Percentiles rank a stretch among this genome's conserved stretches.
phyloP scores from a whole-genome alignment of 2,329 filamentous ascomycete genomes.

The Aspergillus bombycis region DNA sequence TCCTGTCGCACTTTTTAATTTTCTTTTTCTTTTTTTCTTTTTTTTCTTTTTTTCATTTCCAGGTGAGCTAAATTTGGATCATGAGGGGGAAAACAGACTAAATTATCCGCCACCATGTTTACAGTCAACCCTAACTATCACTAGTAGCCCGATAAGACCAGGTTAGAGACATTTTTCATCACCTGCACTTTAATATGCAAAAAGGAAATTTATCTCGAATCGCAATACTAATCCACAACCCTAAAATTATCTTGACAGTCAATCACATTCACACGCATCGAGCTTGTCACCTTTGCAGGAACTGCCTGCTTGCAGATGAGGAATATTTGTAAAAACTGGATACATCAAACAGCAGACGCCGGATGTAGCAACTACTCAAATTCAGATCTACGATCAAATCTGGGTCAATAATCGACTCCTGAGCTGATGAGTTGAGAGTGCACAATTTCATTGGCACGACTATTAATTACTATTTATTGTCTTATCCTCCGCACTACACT shows the following conservation, averaged over 20 bases:
- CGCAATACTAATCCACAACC: neutral
- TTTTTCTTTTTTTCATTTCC: neutral
- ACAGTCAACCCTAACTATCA: neutral
- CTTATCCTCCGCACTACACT: neutral
- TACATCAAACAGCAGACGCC: neutral
- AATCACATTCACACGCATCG: neutral
- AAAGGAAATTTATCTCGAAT: neutral
- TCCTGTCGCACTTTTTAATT: neutral
- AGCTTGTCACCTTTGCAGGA: neutral
- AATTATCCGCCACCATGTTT: neutral
- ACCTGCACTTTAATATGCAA: neutral
- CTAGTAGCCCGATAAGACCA: neutral
- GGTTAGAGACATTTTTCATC: neutral
- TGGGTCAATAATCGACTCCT: neutral
- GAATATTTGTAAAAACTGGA: neutral
- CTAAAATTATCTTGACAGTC: neutral
- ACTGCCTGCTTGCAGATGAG: neutral
- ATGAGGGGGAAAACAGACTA: neutral
- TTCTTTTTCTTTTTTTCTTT: neutral
- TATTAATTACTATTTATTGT: neutral
- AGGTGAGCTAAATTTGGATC: slow-evolving; percentile 1
- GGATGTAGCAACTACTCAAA: neutral
- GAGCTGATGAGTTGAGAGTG: neutral
- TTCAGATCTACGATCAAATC: neutral
- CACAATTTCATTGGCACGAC: neutral